Evolutionary conservation across 148 eudicot species (phyloP), one percentile per base, ranked within the genome.

Genomic region (Chenopodium album): DNA sequence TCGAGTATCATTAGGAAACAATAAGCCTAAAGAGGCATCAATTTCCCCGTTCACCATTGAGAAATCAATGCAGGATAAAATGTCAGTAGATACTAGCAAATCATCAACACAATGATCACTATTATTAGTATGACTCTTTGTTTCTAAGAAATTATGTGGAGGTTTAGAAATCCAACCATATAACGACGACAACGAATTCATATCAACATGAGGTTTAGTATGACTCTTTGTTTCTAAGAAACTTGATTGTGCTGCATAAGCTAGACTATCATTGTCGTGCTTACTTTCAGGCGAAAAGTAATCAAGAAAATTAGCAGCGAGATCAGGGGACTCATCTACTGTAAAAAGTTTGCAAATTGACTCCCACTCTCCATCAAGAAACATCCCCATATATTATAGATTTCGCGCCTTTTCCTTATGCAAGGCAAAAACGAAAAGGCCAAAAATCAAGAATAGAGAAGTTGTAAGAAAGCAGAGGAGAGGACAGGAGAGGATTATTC

Each of bases 291-390:
- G 69, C n/a, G 84, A 78, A 16, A 75, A 68, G 63, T 63, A 64
- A 75, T 78, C 86, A 31, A 82, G 78, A 22, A 76, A 69, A 75
- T 86, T 62, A 11, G 79, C 67, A 48, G 84, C 9, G 60, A 81
- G 81, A 82, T 88, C 84, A 28, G 87, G 71, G 14, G 63, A 74
- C 73, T 92, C 90, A 20, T 84, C 82, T 4, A 47, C 46, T 48
- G 88, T 75, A 71, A 92, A 87, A 74, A 92, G 79, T 84, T 83
- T 88, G 81, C 83, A 82, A 67, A 90, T 73, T 1, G 88, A 86
- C n/a, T 87, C 93, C 87, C 87, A 89, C 31, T 92, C 92, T 77
- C 87, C 89, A 44, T 88, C 87, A 59, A 83, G 52, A 76, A 86
- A 88, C 32, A 83, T 79, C 69, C 87, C 89, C 60, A 86, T 73